Conservation (phyloP, 495 filamentous ascomycete species). For the Hapsidospora chrysogenum region DNA sequence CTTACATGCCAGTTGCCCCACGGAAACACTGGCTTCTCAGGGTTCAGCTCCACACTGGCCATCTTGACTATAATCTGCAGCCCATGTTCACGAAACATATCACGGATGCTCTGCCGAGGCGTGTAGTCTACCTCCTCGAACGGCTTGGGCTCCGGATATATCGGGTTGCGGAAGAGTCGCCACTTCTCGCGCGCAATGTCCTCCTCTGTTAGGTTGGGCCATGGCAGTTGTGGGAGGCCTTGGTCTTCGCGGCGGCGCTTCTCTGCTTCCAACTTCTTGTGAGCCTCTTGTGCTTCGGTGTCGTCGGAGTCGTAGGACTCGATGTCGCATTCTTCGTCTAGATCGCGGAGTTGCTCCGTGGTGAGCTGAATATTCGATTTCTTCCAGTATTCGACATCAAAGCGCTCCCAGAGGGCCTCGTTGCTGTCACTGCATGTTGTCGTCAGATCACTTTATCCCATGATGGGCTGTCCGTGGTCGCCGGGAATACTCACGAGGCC, state of each 20-base stretch:
- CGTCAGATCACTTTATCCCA: not conserved
- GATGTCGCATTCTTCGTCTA: too few relatives aligned
- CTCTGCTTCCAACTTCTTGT: too few relatives aligned
- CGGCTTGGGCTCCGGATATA: slow-evolving; percentile 11
- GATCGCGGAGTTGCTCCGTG: too few relatives aligned
- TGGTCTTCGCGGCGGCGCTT: too few relatives aligned
- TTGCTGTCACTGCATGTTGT: not conserved
- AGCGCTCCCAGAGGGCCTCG: not conserved
- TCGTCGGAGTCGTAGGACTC: too few relatives aligned
- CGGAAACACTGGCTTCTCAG: slow-evolving; percentile 30
- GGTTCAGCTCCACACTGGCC: slow-evolving; percentile 42
- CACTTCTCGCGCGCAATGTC: too few relatives aligned
- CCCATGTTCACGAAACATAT: slow-evolving; percentile 21
- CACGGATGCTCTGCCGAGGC: slow-evolving; percentile 8
- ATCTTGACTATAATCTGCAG: slow-evolving; percentile 53
- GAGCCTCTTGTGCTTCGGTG: too few relatives aligned
- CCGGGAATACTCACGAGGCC: not conserved
- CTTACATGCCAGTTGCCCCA: slow-evolving; percentile 19
- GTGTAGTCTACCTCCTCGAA: slow-evolving; percentile 12
- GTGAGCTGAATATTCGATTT: not conserved
- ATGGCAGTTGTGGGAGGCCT: too few relatives aligned
- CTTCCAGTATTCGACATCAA: not conserved
- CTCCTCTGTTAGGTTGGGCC: too few relatives aligned
- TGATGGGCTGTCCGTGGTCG: not conserved
- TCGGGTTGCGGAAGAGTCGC: slow-evolving; percentile 8